phyloP scores from a whole-genome alignment of 352 stramenopile genomes.

The Globisporangium ultimum region DNA sequence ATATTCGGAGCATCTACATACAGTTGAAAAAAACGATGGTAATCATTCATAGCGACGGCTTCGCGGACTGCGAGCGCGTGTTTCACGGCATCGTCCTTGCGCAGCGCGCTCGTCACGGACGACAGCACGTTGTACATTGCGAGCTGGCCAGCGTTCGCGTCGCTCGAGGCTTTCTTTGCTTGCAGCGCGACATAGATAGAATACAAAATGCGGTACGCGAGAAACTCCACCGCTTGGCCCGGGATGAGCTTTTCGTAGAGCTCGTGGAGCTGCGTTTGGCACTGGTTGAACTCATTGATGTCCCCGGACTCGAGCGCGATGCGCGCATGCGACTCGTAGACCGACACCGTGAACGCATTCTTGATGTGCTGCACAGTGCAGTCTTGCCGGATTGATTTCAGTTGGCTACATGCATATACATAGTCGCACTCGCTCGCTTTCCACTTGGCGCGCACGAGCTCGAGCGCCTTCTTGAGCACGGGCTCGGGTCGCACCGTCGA shows the following conservation, averaged over 20 bases:
- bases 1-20: conserved; percentile 87
- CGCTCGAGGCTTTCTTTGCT: conserved; percentile 75
- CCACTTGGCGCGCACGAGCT: conserved; percentile 88
- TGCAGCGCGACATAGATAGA: conserved; percentile 88
- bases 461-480: conserved; percentile 88
- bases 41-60: conserved; percentile 83
- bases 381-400: conserved; percentile 99
- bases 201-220: conserved; percentile 88
- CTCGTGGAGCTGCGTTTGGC: conserved; percentile 86
- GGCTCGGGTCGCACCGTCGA: conserved; percentile 93
- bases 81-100: conserved; percentile 44
- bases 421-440: conserved; percentile 87
- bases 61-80: conserved; percentile 81
- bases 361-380: conserved; percentile 97
- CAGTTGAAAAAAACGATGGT: conserved; percentile 87
- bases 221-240: conserved; percentile 78
- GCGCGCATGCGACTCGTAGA: conserved; percentile 97
- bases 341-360: conserved; percentile 95
- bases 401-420: conserved; percentile 96
- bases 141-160: conserved; percentile 73
- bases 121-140: conserved; percentile 82
- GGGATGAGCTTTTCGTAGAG: conserved; percentile 81
- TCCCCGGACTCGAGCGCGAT: conserved; percentile 94
- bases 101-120: conserved; percentile 48
- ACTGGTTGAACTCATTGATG: conserved; percentile 97